These are phyloP conservation scores for Betula pendula DNA, from an alignment of 306 rosid genomes.

Conservation along the genomic window DNA sequence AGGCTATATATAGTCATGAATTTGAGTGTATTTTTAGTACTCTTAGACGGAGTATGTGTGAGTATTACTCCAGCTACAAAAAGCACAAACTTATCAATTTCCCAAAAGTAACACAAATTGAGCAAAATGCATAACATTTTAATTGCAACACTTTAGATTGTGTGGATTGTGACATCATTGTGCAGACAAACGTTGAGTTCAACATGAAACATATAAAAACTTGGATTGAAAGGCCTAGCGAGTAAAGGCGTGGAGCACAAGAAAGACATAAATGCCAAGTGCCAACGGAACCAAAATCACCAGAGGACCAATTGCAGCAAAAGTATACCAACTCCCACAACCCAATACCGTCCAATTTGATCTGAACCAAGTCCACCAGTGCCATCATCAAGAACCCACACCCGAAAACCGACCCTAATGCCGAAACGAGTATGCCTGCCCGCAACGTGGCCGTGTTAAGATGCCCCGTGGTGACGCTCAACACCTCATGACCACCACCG, in stretches of 20 bases:
- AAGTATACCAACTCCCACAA: constrained; percentile 61
- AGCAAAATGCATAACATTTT: no score
- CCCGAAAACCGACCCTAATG: constrained; percentile 69
- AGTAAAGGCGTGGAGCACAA: constrained; percentile 66
- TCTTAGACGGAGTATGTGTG: no score
- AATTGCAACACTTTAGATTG: no score
- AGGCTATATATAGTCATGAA: no score
- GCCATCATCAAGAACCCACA: constrained; percentile 86
- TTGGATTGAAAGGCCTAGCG: constrained; percentile 34
- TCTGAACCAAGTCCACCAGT: constrained; percentile 72
- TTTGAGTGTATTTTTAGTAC: no score
- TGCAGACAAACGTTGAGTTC: no score
- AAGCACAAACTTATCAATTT: no score
- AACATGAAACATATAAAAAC: not conserved
- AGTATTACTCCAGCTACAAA: no score
- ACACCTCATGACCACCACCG: constrained; percentile 4
- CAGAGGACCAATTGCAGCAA: constrained; percentile 65
- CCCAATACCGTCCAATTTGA: constrained; percentile 69
- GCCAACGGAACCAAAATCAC: constrained; percentile 77
- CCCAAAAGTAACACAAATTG: no score
- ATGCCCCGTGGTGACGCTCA: constrained; percentile 25
- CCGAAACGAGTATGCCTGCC: constrained; percentile 67
- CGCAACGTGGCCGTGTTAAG: constrained; percentile 51
- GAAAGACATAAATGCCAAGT: constrained; percentile 56
- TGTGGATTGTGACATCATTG: no score